Evolutionary conservation across 139 green algal species (phyloP), one percentile per base, ranked within the genome.

Genomic region (Tetraselmis striata): DNA sequence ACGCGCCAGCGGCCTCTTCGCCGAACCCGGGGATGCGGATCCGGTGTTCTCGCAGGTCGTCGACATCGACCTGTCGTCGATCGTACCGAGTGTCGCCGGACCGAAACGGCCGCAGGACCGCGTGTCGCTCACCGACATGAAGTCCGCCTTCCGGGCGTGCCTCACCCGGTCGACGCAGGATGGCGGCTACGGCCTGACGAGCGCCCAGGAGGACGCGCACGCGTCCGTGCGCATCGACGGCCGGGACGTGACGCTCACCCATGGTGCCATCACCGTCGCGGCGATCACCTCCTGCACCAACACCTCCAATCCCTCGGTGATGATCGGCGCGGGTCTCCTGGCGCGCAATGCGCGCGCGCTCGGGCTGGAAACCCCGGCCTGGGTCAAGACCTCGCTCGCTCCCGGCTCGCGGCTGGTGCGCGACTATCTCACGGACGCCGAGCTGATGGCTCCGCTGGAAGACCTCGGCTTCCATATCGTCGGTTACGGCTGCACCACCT

Each of bases 401-500:
- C 85, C 85, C 2, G 85, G 85, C 59, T 89, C 84, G 5, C 77
- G 84, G 28, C 85, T 89, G 1, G 85, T 89, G 77, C 89, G 85
- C 24, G 28, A 89, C 76, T 89, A 89, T 30, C 77, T 89, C 5
- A 30, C 86, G 29, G 82, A 89, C 25, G 87, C 80, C 76, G 84
- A 80, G 1, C 84, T 89, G 32, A 28, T 80, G 0, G 59, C 32
- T 1, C 59, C 77, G 0, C 75, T 89, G 58, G 85, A 89, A 27
- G 84, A 86, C 75, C 84, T 86, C 28, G 85, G 85, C 24, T 89
- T 89, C 79, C 23, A 31, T n/a, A 28, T 86, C 31, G 85, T 89
- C 2, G 85, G 85, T 24, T 89, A 89, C 27, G 85, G 85, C 1
- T 89, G 85, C 84, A 89, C 85, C 26, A 89, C 85, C 29, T 89